Percentiles rank a stretch among this genome's conserved stretches.
These are phyloP conservation scores for Strobilomyces echinocephalus DNA, from an alignment of 768 basidiomycete species.

Conservation along the genomic window DNA sequence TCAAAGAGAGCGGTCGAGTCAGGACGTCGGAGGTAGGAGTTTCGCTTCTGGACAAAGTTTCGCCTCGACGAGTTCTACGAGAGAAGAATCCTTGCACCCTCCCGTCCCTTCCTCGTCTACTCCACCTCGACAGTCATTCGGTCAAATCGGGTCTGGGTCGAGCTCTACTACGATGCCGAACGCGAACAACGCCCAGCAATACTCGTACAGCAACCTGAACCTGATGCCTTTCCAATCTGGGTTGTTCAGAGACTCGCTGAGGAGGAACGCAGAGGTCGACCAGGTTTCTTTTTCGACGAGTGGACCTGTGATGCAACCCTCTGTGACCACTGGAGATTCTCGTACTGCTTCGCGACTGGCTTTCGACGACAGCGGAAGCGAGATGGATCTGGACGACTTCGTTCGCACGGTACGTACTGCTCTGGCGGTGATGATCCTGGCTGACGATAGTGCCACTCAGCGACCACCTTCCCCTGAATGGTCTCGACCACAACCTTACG, in stretches of 20 bases:
- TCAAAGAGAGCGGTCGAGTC: constrained; percentile 7
- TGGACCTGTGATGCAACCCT: not conserved
- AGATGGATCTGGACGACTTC: constrained; percentile 25
- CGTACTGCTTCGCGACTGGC: constrained; percentile 9
- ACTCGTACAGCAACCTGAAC: constrained; percentile 30
- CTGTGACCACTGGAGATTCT: constrained; percentile 8
- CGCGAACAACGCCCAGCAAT: constrained; percentile 14
- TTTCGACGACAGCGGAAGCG: constrained; percentile 25
- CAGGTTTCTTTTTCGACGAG: constrained; percentile 15
- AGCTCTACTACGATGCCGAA: not conserved
- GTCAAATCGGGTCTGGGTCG: constrained; percentile 5
- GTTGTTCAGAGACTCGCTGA: constrained; percentile 30
- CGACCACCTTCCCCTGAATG: constrained; percentile 25
- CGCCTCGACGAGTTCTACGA: constrained; percentile 12
- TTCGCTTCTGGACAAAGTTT: constrained; percentile 12
- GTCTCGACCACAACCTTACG: constrained; percentile 24
- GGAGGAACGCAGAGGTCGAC: constrained; percentile 24
- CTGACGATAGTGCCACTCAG: constrained; percentile 12
- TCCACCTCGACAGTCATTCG: constrained; percentile 3
- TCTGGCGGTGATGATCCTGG: not conserved
- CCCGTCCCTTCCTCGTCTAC: not conserved
- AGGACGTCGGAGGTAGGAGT: constrained; percentile 15
- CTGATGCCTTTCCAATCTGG: constrained; percentile 30
- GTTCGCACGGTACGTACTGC: constrained; percentile 10
- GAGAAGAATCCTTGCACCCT: constrained; percentile 15